Conservation (phyloP, 108 stramenopile species). For the Hondaea fermentalgiana region DNA sequence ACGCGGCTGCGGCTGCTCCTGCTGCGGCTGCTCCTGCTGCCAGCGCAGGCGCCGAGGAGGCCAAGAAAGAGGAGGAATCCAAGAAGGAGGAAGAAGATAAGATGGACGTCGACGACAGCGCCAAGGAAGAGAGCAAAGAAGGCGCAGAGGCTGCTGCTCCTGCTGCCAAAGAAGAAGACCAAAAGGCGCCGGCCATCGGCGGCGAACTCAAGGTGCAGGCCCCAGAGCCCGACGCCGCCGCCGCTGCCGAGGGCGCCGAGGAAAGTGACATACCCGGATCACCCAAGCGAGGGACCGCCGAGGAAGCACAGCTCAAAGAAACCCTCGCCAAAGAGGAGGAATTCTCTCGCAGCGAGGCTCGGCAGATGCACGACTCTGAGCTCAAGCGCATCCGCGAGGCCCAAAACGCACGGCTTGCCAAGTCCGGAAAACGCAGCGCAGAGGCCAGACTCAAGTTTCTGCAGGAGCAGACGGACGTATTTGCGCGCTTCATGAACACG, state of each 20-base stretch:
- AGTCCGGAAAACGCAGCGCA: constrained; percentile 60
- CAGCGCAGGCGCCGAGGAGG: constrained; percentile 19
- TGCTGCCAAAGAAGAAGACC: constrained; percentile 44
- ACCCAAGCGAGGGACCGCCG: not conserved
- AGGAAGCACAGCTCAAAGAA: not conserved
- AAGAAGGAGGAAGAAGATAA: constrained; percentile 41
- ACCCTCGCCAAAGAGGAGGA: not conserved
- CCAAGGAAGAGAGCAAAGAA: constrained; percentile 45
- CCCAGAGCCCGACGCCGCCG: constrained; percentile 21
- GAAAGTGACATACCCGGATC: constrained; percentile 39
- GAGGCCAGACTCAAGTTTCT: constrained; percentile 79
- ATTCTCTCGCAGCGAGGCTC: not conserved
- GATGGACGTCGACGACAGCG: constrained; percentile 55
- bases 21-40: not conserved
- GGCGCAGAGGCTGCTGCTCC: too few relatives aligned
- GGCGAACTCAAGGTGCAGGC: constrained; percentile 9
- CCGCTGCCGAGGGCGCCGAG: not conserved
- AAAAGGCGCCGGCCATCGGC: not conserved
- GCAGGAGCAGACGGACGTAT: constrained; percentile 89
- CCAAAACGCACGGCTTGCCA: constrained; percentile 6
- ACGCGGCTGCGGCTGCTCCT: not conserved
- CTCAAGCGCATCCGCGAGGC: not conserved
- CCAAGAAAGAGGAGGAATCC: constrained; percentile 10
- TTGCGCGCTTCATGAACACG: constrained; percentile 78
- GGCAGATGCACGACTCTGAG: not conserved